Evolutionary conservation across 345 rosid genomes (phyloP).

Genomic region (Zanthoxylum bungeanum): DNA sequence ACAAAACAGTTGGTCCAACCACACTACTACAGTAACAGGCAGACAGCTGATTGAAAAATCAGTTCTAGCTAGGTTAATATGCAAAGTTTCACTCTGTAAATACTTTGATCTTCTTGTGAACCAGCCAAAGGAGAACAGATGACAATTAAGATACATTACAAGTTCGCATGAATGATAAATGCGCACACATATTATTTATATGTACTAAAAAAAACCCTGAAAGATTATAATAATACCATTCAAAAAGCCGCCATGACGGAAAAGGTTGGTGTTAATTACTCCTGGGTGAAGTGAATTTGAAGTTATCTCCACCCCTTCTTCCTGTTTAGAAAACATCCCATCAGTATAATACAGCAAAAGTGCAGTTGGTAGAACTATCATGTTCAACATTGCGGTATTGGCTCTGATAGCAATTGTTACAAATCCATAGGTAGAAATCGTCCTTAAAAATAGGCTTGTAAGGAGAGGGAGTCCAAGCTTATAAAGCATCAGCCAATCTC

Average conservation of each 20-base stretch:
- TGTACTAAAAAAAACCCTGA: too few relatives aligned
- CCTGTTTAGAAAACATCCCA: constrained; percentile 34
- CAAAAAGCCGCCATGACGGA: constrained; percentile 30
- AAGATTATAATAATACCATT: not conserved
- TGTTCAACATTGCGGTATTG: not conserved
- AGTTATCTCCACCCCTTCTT: constrained; percentile 46
- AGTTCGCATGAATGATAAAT: not conserved
- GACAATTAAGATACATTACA: not conserved
- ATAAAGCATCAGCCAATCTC: too few relatives aligned
- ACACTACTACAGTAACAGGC: not conserved
- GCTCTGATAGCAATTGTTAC: too few relatives aligned
- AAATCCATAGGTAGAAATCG: too few relatives aligned
- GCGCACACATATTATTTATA: not conserved
- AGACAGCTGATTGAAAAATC: too few relatives aligned
- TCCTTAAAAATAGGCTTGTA: too few relatives aligned
- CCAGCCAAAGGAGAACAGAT: not conserved
- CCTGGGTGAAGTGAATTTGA: constrained; percentile 83
- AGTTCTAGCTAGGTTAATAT: not conserved
- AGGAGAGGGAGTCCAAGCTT: too few relatives aligned
- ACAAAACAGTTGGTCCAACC: not conserved
- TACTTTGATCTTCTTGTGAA: not conserved
- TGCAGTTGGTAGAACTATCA: not conserved
- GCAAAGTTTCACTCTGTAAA: too few relatives aligned
- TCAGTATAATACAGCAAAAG: not conserved
- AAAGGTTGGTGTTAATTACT: constrained; percentile 51